Evolutionary conservation across 2,329 filamentous ascomycete genomes (phyloP).

Genomic region (Samsoniella hepiali): DNA sequence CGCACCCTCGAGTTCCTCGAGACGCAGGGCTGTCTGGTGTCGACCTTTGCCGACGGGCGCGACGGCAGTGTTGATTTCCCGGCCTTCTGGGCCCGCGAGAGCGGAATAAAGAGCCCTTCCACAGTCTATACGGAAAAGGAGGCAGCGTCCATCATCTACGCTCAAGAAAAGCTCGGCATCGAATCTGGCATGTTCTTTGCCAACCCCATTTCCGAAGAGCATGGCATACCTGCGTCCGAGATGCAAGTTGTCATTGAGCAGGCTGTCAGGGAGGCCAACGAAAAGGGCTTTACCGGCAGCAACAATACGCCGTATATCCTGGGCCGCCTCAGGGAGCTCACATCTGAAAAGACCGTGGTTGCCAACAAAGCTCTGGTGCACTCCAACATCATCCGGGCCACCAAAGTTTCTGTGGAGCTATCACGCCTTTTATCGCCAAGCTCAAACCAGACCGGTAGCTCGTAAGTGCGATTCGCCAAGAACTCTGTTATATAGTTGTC

Average conservation of each 20-base stretch:
- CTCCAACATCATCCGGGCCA: slow-evolving; percentile 52
- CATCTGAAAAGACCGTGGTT: slow-evolving; percentile 63
- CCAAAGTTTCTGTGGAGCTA: slow-evolving; percentile 53
- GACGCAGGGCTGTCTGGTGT: slow-evolving; percentile 74
- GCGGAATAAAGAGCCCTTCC: slow-evolving; percentile 74
- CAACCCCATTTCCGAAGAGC: slow-evolving; percentile 75
- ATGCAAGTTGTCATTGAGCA: slow-evolving; percentile 68
- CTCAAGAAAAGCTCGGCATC: slow-evolving; percentile 69
- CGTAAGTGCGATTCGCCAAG: slow-evolving; percentile 35
- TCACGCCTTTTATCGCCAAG: slow-evolving; percentile 41
- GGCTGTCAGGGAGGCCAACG: slow-evolving; percentile 62
- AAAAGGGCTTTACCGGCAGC: slow-evolving; percentile 66
- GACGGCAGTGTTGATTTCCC: slow-evolving; percentile 76
- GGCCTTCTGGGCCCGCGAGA: slow-evolving; percentile 88
- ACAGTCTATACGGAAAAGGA: slow-evolving; percentile 72
- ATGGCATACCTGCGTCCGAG: slow-evolving; percentile 65
- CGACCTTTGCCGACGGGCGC: slow-evolving; percentile 84
- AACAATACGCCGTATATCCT: slow-evolving; percentile 85
- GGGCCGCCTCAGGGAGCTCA: slow-evolving; percentile 74
- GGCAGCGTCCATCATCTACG: slow-evolving; percentile 83
- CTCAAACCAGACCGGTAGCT: slow-evolving; percentile 29
- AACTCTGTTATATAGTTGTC: slow-evolving; percentile 28
- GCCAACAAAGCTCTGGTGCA: slow-evolving; percentile 67
- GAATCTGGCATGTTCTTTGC: slow-evolving; percentile 82
- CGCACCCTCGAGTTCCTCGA: slow-evolving; percentile 78